Evolutionary conservation across 2,329 filamentous ascomycete genomes (phyloP), one percentile per base, ranked within the genome.

Genomic region (Ophiosphaerella korrae): DNA sequence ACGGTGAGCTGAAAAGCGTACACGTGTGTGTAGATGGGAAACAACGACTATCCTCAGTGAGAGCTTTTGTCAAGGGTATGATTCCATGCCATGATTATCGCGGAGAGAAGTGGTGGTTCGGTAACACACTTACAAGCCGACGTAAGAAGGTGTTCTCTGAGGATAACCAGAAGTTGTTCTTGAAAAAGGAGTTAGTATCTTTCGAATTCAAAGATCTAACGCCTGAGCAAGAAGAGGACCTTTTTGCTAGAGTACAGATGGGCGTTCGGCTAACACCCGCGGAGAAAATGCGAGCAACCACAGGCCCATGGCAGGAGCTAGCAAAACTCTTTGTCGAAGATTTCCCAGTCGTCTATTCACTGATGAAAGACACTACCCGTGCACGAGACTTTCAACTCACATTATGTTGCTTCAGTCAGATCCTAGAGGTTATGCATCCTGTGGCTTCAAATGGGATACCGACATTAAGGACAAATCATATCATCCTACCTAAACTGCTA

Each of bases 201-300:
- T 77, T 75, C 29, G 77, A 80, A 38, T 80, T 76, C 53, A 55
- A 63, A 5, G 63, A 75, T 16, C 58, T 81, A 3, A 67, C 61
- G 3, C 51, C 63, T 11, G 66, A 71, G 11, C 76, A 78, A 45
- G 78, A 80, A 52, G 77, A 80, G 48, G 78, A 78, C 9, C 70
- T 80, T 42, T 80, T 80, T 52, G 73, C 77, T 6, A 66, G 78
- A 12, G 78, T 80, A 0, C 78, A 81, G 45, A 71, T 76, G 51
- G 78, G 78, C 7, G 62, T 80, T 6, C 73, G 74, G 26, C 68
- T 80, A 3, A 77, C 71, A 3, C 63, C 70, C 7, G 78, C 77
- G 0, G 78, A 80, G 55, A 79, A 78, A 56, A 74, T 80, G 62
- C 72, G 74, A 41, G 78, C 77, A 16, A 72, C 73, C 42, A 75